Conservation (phyloP, 2,329 filamentous ascomycete genomes). For the Cytospora leucostoma region DNA sequence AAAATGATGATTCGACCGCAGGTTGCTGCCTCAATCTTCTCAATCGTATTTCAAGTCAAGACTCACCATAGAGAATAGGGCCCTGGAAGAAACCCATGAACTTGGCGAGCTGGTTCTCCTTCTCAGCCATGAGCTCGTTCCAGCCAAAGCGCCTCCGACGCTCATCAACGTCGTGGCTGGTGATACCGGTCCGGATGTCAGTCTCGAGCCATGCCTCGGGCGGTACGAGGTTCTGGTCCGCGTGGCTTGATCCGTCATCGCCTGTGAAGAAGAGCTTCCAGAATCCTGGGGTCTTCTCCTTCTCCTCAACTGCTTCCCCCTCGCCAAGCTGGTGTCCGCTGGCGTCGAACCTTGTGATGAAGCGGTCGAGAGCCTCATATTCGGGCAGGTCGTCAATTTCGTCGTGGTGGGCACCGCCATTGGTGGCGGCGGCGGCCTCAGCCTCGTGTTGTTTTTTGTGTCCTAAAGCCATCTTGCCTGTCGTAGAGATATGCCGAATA, state of each 20-base stretch:
- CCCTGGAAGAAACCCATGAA: conserved; percentile 73
- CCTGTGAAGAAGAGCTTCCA: conserved; percentile 28
- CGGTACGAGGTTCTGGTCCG: conserved; percentile 43
- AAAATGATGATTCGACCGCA: neutral
- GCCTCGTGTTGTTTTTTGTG: conserved; percentile 12
- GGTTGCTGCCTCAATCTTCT: neutral
- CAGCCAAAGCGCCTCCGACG: conserved; percentile 66
- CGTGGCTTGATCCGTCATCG: conserved; percentile 40
- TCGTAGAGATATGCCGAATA: neutral
- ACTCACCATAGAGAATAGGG: conserved; percentile 53
- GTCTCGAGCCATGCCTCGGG: conserved; percentile 68
- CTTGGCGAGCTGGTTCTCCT: conserved; percentile 70
- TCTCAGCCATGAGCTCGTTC: conserved; percentile 71
- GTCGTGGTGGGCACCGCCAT: conserved; percentile 2
- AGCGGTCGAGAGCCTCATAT: conserved; percentile 38
- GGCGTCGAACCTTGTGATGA: conserved; percentile 37
- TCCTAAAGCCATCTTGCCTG: neutral
- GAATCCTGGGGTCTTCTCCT: conserved; percentile 46
- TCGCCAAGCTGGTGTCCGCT: conserved; percentile 38
- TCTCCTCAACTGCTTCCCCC: conserved; percentile 27
- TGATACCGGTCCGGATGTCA: conserved; percentile 64
- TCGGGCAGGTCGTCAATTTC: conserved; percentile 32
- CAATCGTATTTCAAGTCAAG: conserved; percentile 24
- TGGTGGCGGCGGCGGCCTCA: conserved; percentile 8
- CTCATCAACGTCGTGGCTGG: conserved; percentile 54